A percentile compares a stretch with the other conserved stretches of the same genome.
These are phyloP conservation scores for Endothia cerciana DNA, from an alignment of 2,329 filamentous ascomycete species.

Conservation along the genomic window DNA sequence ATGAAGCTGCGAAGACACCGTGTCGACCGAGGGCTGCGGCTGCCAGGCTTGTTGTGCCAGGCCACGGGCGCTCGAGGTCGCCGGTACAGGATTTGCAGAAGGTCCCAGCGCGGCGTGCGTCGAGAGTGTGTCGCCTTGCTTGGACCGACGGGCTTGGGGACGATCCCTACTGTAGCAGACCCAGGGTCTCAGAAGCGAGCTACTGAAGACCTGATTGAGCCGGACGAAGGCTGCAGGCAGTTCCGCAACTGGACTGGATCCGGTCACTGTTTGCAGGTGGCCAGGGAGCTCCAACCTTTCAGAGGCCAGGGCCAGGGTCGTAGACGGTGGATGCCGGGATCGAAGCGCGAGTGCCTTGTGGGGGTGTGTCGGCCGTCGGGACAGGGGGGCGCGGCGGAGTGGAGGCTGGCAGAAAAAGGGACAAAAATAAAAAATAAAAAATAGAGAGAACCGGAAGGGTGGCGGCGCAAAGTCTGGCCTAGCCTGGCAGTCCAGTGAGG, in stretches of 20 bases:
- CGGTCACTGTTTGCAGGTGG: not conserved
- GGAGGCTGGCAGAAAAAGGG: conserved; percentile 19
- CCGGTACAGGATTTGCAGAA: conserved; percentile 22
- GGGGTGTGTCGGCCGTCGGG: conserved; percentile 10
- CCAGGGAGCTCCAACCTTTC: conserved; percentile 4
- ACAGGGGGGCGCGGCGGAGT: conserved; percentile 16
- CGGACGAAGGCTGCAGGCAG: conserved; percentile 5
- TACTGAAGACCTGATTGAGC: not conserved
- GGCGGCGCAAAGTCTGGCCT: conserved; percentile 1
- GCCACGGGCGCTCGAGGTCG: conserved; percentile 20
- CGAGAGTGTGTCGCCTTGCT: not conserved
- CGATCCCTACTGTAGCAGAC: not conserved
- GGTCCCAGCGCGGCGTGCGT: not conserved
- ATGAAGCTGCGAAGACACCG: conserved; percentile 1
- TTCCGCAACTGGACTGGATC: not conserved
- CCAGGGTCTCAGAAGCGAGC: not conserved
- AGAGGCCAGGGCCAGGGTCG: conserved; percentile 1
- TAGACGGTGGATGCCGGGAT: conserved; percentile 6
- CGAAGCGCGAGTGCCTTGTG: conserved; percentile 7
- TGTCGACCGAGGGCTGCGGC: not conserved
- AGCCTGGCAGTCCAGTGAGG: conserved; percentile 3
- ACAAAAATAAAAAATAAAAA: not conserved
- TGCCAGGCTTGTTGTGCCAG: not conserved
- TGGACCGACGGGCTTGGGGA: too few species aligned
- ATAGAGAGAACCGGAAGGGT: conserved; percentile 6